Evolutionary conservation across 169 alveolate species (phyloP).

Genomic region (Eimeria falciformis): DNA sequence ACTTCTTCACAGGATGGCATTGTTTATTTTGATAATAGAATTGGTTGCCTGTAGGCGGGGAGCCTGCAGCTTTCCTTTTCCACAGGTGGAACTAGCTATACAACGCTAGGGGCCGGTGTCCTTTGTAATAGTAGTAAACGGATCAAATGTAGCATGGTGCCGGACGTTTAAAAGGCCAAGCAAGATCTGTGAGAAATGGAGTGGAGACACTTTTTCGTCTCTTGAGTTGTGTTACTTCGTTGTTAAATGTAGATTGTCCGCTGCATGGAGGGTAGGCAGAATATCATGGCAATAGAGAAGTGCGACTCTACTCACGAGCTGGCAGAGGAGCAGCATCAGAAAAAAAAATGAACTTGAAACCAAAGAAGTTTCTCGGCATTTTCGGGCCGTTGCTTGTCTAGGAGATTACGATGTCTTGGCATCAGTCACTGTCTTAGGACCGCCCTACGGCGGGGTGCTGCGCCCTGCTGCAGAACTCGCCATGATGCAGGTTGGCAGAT

Average conservation of each 20-base stretch:
- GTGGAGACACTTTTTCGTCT: no score
- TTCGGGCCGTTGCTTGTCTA: slow-evolving; percentile 38
- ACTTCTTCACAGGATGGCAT: background rate
- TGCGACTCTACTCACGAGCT: slow-evolving; percentile 46
- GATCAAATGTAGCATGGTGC: no score
- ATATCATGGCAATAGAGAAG: slow-evolving; percentile 48
- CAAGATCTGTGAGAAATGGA: no score
- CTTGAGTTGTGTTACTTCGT: no score
- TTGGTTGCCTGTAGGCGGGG: no score
- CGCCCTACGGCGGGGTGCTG: slow-evolving; percentile 52
- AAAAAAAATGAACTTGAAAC: background rate
- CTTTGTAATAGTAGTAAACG: no score
- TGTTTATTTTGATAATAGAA: no score
- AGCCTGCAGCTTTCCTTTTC: no score
- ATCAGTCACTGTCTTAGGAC: slow-evolving; percentile 28
- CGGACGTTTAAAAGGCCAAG: no score
- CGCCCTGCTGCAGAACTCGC: slow-evolving; percentile 61
- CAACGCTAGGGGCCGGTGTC: no score
- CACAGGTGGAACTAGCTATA: no score
- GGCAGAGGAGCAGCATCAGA: slow-evolving; percentile 29
- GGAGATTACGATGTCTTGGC: slow-evolving; percentile 47
- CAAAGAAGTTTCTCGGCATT: slow-evolving; percentile 12
- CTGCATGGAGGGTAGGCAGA: slow-evolving; percentile 52
- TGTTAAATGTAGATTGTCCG: slow-evolving; percentile 49
- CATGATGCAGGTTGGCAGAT: slow-evolving; percentile 29